Evolutionary conservation across 2,329 filamentous ascomycete species (phyloP).

Genomic region (Talaromyces sp.): DNA sequence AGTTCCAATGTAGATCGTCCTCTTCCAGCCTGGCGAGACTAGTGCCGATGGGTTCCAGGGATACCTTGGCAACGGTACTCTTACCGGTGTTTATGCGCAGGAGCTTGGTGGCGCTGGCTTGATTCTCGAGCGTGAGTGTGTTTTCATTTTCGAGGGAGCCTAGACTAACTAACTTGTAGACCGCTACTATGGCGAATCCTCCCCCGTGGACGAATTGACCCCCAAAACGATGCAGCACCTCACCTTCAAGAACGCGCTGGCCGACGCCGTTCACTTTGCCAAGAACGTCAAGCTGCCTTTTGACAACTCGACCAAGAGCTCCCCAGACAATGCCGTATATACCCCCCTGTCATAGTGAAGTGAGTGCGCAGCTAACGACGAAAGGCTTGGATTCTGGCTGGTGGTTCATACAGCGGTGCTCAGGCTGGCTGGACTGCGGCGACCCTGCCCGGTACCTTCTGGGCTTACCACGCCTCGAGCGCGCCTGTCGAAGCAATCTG

Average conservation of each 20-base stretch:
- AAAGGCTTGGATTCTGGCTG: slow-evolving; percentile 52
- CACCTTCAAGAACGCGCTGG: slow-evolving; percentile 50
- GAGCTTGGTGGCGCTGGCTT: slow-evolving; percentile 51
- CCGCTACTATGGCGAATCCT: slow-evolving; percentile 55
- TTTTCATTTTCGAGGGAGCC: no score
- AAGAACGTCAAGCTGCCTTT: slow-evolving; percentile 51
- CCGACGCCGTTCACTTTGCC: slow-evolving; percentile 53
- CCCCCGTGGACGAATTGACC: slow-evolving; percentile 47
- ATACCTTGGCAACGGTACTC: slow-evolving; percentile 47
- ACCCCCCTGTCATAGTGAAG: neutral
- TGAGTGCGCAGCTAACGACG: neutral
- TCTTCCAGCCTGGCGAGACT: slow-evolving; percentile 52
- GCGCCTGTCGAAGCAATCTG: slow-evolving; percentile 53
- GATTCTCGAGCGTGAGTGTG: slow-evolving; percentile 48
- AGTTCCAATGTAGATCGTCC: slow-evolving; percentile 35
- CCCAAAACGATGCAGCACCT: slow-evolving; percentile 52
- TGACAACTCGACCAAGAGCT: slow-evolving; percentile 26
- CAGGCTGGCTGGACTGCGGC: slow-evolving; percentile 53
- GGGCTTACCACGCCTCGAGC: slow-evolving; percentile 56
- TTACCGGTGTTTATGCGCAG: slow-evolving; percentile 49
- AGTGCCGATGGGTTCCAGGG: slow-evolving; percentile 43
- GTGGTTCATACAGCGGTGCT: slow-evolving; percentile 55
- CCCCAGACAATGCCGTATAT: slow-evolving; percentile 8
- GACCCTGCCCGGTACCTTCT: slow-evolving; percentile 52
- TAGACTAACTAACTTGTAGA: slow-evolving; percentile 28